Base-by-base conservation (phyloP, 306 rosid genomes). In the Geum urbanum region DNA sequence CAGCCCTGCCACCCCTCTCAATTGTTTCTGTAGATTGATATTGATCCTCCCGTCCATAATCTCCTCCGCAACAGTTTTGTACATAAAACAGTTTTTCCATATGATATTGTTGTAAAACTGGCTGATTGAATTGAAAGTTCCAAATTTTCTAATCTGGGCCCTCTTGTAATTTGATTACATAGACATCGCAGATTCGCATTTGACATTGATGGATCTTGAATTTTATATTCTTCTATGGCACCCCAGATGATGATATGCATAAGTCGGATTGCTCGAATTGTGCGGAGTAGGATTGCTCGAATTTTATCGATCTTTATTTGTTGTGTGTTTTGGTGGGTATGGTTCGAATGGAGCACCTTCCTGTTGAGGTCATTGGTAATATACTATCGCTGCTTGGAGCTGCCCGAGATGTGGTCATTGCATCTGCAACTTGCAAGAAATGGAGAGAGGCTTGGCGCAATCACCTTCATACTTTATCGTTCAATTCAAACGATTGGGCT, bases 281-380 rank as follows among this genome's bases (percentile, higher is more conserved):
- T 56, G 35, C 41, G 41, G 60, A 13, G 50, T 48, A 27, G 39
- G 22, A 35, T 49, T 47, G 7, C 37, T 72, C 8, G 1, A 3
- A 7, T 56, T 73, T n/a, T 8, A 3, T 22, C 0, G 20, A 63
- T 43, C 3, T 47, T 40, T 6, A 13, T 48, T 47, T 20, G 32
- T 9, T 44, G 57, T 6, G 45, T n/a, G 11, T 63, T 51, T 50
- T 40, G 18, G 43, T 65, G 48, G 61, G 67, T 20, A 91, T 88
- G 94, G 92, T 87, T 63, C 75, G 64, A n/a, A 91, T 88, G 94
- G 95, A 89, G 67, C 75, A 81, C 54, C 90, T 89, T 78, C 97
- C 97, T 37, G 90, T 91, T 69, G 96, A 91, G 79, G 95, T 89
- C 64, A 78, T 89, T 54, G 97, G 94, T 20, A 91, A 87, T 83